These are phyloP conservation scores for Eucalyptus albens DNA, from an alignment of 345 rosid genomes.

Conservation along the genomic window DNA sequence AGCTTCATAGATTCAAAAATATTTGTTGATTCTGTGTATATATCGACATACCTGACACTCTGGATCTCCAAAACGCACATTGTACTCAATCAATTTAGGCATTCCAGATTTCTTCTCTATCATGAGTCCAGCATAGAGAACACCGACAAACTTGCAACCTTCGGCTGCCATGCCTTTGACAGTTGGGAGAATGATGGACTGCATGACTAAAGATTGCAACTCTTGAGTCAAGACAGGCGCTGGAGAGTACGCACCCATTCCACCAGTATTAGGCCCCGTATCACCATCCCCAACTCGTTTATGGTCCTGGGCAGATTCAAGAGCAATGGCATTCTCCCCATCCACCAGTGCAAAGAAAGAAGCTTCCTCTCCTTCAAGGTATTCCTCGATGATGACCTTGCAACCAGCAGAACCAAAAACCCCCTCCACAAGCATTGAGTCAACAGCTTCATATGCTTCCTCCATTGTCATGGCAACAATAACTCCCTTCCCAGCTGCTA, in stretches of 20 bases:
- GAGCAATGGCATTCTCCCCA: conserved; percentile 85
- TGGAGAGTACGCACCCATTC: conserved; percentile 96
- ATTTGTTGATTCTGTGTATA: background rate
- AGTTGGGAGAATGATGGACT: conserved; percentile 72
- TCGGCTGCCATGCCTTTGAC: conserved; percentile 90
- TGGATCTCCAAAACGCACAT: conserved; percentile 97
- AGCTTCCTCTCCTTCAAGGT: conserved; percentile 90
- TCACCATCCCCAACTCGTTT: conserved; percentile 98
- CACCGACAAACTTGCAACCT: conserved; percentile 90
- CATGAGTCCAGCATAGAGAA: conserved; percentile 90
- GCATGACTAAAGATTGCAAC: conserved; percentile 66
- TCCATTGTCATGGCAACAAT: conserved; percentile 67
- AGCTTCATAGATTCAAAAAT: background rate
- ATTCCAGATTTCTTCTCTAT: conserved; percentile 86
- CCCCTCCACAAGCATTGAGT: conserved; percentile 73
- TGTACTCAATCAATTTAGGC: conserved; percentile 95
- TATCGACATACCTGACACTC: conserved; percentile 71
- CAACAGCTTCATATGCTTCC: conserved; percentile 82
- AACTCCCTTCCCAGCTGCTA: conserved; percentile 98
- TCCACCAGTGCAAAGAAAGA: conserved; percentile 91
- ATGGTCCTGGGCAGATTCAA: conserved; percentile 95
- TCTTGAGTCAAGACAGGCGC: conserved; percentile 75
- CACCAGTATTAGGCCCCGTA: conserved; percentile 92
- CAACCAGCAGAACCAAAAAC: conserved; percentile 87
- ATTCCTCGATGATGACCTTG: conserved; percentile 67